Evolutionary conservation across 1,284 basidiomycete species (phyloP), one percentile per base, ranked within the genome.

Genomic region (Sporisorium graminicola): DNA sequence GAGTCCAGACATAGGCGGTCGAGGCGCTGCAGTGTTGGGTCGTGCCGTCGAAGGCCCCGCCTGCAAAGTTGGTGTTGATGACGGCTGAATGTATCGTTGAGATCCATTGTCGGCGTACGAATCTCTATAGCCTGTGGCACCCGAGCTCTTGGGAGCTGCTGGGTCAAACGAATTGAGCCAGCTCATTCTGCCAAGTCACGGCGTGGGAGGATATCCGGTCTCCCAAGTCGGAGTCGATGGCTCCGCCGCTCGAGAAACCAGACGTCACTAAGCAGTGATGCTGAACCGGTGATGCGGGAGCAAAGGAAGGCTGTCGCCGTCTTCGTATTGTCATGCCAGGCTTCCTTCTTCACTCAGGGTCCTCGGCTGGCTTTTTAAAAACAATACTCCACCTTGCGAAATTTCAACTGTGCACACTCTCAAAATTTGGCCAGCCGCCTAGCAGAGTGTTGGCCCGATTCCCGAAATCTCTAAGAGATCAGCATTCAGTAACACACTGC

Each of bases 161-260:
- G 69, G 74, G 40, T 76, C 74, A 42, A 76, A 76, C 0, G 65
- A 60, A 47, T 52, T 55, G 56, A 76, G 58, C 74, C 74, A 76
- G 44, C 63, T 67, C 74, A 76, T 76, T n/a, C 20, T 57, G 37
- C 37, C 18, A n/a, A 40, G 16, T 5, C 16, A 18, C 37, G 8
- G 16, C 37, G 37, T 40, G 33, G 22, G 51, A 12, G 16, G 27
- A 3, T 4, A n/a, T 29, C 9, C 27, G 5, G 20, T 35, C 31
- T 33, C 27, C 20, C 50, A 37, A 13, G 47, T 20, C 22, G 7
- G 50, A 51, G 9, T 35, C 27, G 31, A 35, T 31, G 29, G 18
- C 29, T 16, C 16, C n/a, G 49, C 27, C n/a, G 31, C 10, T 10
- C 3, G 20, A 51, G 13, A 24, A 20, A 35, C 31, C 13, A 12